These are phyloP conservation scores for Graphilbum sp. DNA, from an alignment of 2,329 filamentous ascomycete species.

Conservation along the genomic window DNA sequence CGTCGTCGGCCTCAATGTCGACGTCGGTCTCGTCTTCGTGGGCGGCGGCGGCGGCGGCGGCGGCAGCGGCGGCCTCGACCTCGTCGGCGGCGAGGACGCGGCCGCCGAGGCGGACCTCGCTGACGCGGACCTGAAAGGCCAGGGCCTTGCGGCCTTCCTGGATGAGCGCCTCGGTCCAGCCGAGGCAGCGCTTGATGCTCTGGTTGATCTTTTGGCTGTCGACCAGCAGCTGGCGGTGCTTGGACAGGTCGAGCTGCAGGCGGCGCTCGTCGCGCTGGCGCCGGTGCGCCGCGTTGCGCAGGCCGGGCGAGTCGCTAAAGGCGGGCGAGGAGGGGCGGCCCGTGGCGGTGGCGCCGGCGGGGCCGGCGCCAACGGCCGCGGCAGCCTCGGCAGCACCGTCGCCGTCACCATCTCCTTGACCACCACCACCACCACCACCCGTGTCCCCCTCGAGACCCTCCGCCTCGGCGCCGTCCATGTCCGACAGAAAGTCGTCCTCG, in stretches of 20 bases:
- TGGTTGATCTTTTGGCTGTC: conserved; percentile 94
- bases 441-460: no score
- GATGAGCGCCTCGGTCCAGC: conserved; percentile 82
- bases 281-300: conserved; percentile 36
- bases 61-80: conserved; percentile 23
- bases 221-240: conserved; percentile 74
- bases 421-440: no score
- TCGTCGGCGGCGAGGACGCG: conserved; percentile 61
- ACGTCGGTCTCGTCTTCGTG: conserved; percentile 6
- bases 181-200: conserved; percentile 75
- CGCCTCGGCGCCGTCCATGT: conserved; percentile 18
- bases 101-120: conserved; percentile 68
- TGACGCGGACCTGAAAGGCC: conserved; percentile 61
- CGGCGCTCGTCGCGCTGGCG: conserved; percentile 57
- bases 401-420: conserved; percentile 15
- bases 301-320: conserved; percentile 13
- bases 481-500: conserved; percentile 13
- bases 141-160: conserved; percentile 76
- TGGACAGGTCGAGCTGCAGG: conserved; percentile 68
- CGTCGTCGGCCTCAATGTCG: not conserved
- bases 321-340: not conserved
- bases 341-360: not conserved
- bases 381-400: not conserved
- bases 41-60: conserved; percentile 13
- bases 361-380: not conserved